Percentiles rank a stretch among this genome's conserved stretches.
phyloP scores from a whole-genome alignment of 2,329 filamentous ascomycete species.

The Fusarium nelsonii region DNA sequence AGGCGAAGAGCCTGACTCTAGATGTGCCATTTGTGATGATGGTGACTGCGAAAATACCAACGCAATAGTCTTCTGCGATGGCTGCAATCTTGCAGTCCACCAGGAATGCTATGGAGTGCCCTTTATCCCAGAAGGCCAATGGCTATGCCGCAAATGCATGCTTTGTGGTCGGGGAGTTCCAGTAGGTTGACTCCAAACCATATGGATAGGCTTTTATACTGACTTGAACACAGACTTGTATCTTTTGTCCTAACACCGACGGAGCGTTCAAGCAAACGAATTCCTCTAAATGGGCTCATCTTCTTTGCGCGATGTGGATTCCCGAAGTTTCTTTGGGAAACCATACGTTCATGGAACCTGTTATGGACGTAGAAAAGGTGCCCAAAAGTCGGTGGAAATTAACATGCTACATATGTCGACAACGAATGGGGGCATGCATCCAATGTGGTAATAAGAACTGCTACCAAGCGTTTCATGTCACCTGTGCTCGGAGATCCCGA shows the following conservation, averaged over 20 bases:
- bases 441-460: conserved; percentile 98
- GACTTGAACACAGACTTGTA: conserved; percentile 75
- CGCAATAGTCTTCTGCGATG: conserved; percentile 98
- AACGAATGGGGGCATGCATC: conserved; percentile 98
- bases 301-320: conserved; percentile 98
- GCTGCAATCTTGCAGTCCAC: conserved; percentile 96
- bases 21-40: conserved; percentile 97
- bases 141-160: conserved; percentile 97
- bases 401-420: conserved; percentile 95
- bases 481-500: conserved; percentile 88
- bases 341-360: conserved; percentile 96
- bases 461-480: conserved; percentile 97
- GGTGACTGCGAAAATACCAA: conserved; percentile 99
- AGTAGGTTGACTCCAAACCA: conserved; percentile 60
- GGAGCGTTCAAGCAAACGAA: conserved; percentile 99
- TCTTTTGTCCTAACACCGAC: conserved; percentile 97
- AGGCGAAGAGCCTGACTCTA: conserved; percentile 95
- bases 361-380: conserved; percentile 98
- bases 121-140: conserved; percentile 98
- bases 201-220: conserved; percentile 22
- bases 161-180: conserved; percentile 92
- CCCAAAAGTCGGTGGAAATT: conserved; percentile 94
- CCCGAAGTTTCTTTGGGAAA: conserved; percentile 96
- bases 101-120: conserved; percentile 99
- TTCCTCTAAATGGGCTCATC: conserved; percentile 94